Evolutionary conservation across 73 alveolate genomes (phyloP).

Genomic region (Paramecium bursaria): DNA sequence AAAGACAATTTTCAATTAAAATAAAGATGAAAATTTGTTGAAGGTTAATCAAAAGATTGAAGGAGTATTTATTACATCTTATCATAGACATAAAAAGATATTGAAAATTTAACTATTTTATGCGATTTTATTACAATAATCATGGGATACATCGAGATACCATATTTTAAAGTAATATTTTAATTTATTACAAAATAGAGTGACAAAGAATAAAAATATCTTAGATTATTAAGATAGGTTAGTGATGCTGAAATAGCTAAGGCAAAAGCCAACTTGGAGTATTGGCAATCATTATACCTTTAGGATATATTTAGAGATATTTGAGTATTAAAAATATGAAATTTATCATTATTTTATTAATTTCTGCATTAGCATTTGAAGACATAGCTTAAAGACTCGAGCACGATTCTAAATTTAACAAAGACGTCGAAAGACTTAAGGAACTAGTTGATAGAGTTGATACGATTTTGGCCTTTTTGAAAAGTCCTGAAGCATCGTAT

Average conservation of each 20-base stretch:
- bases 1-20: constrained; percentile 53
- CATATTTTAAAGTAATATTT: constrained; percentile 38
- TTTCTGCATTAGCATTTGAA: not conserved
- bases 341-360: too few species aligned
- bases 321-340: not conserved
- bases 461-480: too few species aligned
- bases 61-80: not conserved
- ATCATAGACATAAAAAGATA: constrained; percentile 41
- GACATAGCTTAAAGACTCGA: not conserved
- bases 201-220: constrained; percentile 38
- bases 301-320: too few species aligned
- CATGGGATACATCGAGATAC: constrained; percentile 51
- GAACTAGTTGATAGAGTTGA: not conserved
- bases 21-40: constrained; percentile 56
- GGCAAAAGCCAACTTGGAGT: not conserved
- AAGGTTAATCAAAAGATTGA: constrained; percentile 52
- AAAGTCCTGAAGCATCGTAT: not conserved
- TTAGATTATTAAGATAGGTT: not conserved
- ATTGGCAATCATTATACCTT: not conserved
- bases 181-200: not conserved
- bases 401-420: not conserved
- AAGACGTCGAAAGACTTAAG: not conserved
- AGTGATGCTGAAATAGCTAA: not conserved
- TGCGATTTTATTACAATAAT: constrained; percentile 66
- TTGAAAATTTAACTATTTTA: constrained; percentile 18